Percentiles rank a stretch among this genome's conserved stretches.
phyloP scores from a whole-genome alignment of 2,329 filamentous ascomycete species.

The Pseudogymnoascus sp. region DNA sequence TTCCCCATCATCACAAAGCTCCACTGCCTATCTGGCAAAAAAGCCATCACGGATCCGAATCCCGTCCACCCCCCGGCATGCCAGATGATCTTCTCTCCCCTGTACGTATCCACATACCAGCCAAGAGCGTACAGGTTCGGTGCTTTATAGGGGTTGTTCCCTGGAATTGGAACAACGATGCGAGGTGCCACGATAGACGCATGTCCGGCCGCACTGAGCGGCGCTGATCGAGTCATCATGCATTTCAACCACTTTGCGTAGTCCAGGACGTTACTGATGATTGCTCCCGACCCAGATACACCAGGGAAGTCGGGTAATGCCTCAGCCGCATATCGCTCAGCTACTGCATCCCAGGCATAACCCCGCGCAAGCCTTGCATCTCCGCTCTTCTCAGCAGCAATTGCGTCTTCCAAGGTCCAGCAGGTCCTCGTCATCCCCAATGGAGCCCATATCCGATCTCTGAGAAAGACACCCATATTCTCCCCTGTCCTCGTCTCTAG shows the following conservation, averaged over 20 bases:
- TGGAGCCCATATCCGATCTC: slow-evolving; percentile 36
- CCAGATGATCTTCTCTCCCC: slow-evolving; percentile 35
- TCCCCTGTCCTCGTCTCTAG: slow-evolving; percentile 37
- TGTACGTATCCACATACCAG: slow-evolving; percentile 34
- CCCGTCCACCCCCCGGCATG: slow-evolving; percentile 40
- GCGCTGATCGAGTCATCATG: slow-evolving; percentile 34
- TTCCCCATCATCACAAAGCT: slow-evolving; percentile 40
- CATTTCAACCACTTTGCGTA: slow-evolving; percentile 45
- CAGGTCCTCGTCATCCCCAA: slow-evolving; percentile 41
- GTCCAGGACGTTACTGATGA: slow-evolving; percentile 42
- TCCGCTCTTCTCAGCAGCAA: background rate
- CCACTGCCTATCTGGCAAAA: slow-evolving; percentile 38
- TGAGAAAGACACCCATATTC: slow-evolving; percentile 35
- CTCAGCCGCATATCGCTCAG: slow-evolving; percentile 18
- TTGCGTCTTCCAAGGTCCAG: slow-evolving; percentile 8
- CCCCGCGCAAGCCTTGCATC: slow-evolving; percentile 33
- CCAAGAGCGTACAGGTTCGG: slow-evolving; percentile 36
- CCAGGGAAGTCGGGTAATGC: slow-evolving; percentile 26
- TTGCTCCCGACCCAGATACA: slow-evolving; percentile 37
- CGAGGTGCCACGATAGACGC: slow-evolving; percentile 30
- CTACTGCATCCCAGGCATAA: slow-evolving; percentile 34
- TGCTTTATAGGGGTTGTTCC: slow-evolving; percentile 25
- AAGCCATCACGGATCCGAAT: slow-evolving; percentile 37
- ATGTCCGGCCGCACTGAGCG: slow-evolving; percentile 30
- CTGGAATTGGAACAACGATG: slow-evolving; percentile 20